Evolutionary conservation across 495 filamentous ascomycete species (phyloP).

Genomic region (Aspergillus steynii): DNA sequence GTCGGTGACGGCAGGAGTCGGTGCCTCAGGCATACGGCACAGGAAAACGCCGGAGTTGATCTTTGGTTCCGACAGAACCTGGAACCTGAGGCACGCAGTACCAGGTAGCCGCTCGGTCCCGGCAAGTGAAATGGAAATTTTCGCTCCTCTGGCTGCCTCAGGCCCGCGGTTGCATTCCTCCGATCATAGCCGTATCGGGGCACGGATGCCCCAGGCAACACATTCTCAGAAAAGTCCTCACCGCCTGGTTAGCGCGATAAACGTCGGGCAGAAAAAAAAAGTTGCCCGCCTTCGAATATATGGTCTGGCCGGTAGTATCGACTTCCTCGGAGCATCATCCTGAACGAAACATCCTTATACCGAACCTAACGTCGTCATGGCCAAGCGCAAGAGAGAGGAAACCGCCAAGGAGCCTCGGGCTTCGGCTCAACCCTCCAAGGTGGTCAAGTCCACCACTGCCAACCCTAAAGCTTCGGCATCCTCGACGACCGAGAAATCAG

Average conservation of each 20-base stretch:
- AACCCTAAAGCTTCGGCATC: conserved; percentile 21
- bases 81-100: too few species aligned
- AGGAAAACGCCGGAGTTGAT: background rate
- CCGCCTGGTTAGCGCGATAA: conserved; percentile 12
- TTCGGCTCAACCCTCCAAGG: conserved; percentile 33
- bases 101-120: too few species aligned
- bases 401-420: conserved; percentile 33
- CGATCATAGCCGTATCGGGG: too few species aligned
- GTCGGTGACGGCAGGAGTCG: background rate
- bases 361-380: conserved; percentile 52
- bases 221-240: background rate
- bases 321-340: conserved; percentile 15
- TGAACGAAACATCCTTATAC: conserved; percentile 10
- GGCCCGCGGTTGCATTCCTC: background rate
- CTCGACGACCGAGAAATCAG: conserved; percentile 23
- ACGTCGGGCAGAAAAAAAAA: conserved; percentile 29
- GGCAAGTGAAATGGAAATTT: too few species aligned
- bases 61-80: background rate
- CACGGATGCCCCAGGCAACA: conserved; percentile 9
- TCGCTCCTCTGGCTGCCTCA: background rate
- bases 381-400: conserved; percentile 71
- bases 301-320: background rate
- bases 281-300: conserved; percentile 18
- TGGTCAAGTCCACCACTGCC: conserved; percentile 32
- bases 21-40: background rate